Evolutionary conservation across 2,329 filamentous ascomycete genomes (phyloP).

Genomic region (Neurospora sp.): DNA sequence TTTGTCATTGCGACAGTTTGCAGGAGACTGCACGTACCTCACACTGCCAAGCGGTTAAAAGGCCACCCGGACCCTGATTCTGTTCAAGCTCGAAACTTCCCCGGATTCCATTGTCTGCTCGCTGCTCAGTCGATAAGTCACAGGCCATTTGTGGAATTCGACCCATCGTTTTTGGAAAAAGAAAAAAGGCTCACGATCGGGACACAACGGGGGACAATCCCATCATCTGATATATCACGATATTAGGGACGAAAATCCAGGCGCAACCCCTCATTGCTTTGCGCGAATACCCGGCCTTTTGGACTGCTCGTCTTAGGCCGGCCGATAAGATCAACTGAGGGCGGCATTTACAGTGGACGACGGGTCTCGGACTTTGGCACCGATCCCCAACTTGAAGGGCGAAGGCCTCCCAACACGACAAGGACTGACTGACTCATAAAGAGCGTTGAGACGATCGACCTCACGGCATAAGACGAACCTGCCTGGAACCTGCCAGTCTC

Average conservation of each 20-base stretch:
- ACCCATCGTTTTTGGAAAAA: neutral
- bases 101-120: neutral
- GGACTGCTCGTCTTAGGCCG: neutral
- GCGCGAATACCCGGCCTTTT: neutral
- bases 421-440: neutral
- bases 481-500: neutral
- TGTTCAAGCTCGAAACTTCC: neutral
- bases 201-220: neutral
- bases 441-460: neutral
- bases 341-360: neutral
- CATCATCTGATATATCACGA: neutral
- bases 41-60: neutral
- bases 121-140: neutral
- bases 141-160: neutral
- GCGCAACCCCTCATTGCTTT: neutral
- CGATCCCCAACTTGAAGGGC: neutral
- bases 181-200: neutral
- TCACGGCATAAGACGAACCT: neutral
- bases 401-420: neutral
- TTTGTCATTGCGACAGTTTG: neutral
- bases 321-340: neutral
- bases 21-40: neutral
- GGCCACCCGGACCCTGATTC: neutral
- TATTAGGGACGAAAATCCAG: neutral
- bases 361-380: neutral